Percentiles rank a stretch among this genome's conserved stretches.
These are phyloP conservation scores for Mortierella sp. DNA, from an alignment of 371 early-diverging fungal genomes.

Conservation along the genomic window DNA sequence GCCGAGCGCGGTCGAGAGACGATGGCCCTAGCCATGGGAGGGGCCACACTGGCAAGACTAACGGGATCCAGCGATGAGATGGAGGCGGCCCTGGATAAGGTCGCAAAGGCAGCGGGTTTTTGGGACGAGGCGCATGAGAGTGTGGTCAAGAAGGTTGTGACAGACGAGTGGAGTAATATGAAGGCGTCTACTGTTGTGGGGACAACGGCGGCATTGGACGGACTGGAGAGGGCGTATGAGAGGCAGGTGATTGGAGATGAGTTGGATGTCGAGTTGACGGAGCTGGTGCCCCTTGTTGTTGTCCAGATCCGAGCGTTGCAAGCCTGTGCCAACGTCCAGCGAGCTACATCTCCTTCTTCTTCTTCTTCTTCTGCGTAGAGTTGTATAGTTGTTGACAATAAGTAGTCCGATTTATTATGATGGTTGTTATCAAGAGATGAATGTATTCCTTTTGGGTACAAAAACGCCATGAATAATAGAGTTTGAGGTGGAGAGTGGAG, in stretches of 20 bases:
- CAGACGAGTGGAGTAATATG: background rate
- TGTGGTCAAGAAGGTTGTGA: background rate
- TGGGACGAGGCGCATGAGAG: background rate
- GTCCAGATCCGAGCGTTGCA: background rate
- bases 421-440: background rate
- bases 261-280: background rate
- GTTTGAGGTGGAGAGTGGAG: slow-evolving; percentile 17
- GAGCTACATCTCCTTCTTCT: background rate
- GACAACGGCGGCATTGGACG: background rate
- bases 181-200: background rate
- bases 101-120: background rate
- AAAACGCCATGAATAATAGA: slow-evolving; percentile 27
- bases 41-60: background rate
- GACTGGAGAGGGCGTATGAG: slow-evolving; percentile 2
- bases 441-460: background rate
- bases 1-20: background rate
- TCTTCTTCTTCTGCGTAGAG: background rate
- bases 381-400: background rate
- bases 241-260: background rate
- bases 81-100: background rate
- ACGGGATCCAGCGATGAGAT: background rate
- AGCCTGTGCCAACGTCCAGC: slow-evolving; percentile 15
- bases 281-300: slow-evolving; percentile 8
- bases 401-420: background rate
- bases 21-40: background rate